Percentiles rank a stretch among this genome's conserved stretches.
Conservation (phyloP, 805 yeast species). For the Metschnikowia continentalis region DNA sequence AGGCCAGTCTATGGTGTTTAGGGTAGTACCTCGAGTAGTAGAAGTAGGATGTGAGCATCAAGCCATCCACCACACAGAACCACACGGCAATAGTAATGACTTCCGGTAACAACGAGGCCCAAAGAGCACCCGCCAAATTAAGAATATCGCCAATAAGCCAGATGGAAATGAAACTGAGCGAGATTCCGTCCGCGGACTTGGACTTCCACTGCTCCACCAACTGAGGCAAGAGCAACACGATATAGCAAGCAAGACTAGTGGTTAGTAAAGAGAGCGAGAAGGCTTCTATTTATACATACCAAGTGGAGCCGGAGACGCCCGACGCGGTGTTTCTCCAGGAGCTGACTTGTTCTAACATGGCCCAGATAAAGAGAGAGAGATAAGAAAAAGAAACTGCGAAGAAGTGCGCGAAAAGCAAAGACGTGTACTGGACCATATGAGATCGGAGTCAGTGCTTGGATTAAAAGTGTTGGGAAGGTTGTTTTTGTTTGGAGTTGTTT, state of each 20-base stretch:
- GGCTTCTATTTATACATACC: constrained; percentile 27
- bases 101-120: constrained; percentile 69
- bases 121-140: constrained; percentile 62
- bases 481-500: no score
- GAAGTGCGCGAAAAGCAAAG: constrained; percentile 5
- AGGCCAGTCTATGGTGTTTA: constrained; percentile 23
- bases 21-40: constrained; percentile 52
- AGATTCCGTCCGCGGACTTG: constrained; percentile 72
- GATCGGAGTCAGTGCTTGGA: no score
- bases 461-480: no score
- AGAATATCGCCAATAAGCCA: constrained; percentile 74
- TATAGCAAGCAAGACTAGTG: constrained; percentile 67
- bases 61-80: constrained; percentile 68
- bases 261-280: constrained; percentile 3
- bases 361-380: constrained; percentile 1
- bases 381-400: constrained; percentile 3
- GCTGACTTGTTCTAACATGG: constrained; percentile 9
- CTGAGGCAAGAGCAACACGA: constrained; percentile 72
- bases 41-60: constrained; percentile 53
- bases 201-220: constrained; percentile 75
- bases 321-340: constrained; percentile 43
- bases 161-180: constrained; percentile 59
- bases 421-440: background rate
- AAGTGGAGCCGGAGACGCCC: constrained; percentile 65
- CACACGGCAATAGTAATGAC: constrained; percentile 68